Evolutionary conservation across 371 early-diverging fungal genomes (phyloP).

Genomic region (Apophysomyces ossiformis): DNA sequence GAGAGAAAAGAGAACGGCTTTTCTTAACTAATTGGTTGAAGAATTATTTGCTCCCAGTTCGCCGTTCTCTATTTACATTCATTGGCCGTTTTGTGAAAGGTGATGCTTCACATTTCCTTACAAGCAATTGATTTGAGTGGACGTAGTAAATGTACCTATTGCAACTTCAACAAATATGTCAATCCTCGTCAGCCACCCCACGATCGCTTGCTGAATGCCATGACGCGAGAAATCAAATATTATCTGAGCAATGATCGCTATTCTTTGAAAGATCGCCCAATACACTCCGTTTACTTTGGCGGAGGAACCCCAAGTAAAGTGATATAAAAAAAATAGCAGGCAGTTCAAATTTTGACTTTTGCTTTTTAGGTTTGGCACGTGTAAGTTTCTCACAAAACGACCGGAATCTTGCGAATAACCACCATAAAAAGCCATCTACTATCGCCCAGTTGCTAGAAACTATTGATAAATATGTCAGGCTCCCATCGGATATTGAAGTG

Average conservation of each 20-base stretch:
- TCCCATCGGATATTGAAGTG: constrained; percentile 56
- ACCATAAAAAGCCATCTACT: constrained; percentile 30
- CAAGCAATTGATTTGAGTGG: background rate
- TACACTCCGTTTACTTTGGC: constrained; percentile 79
- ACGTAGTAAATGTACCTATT: constrained; percentile 83
- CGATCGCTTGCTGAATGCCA: constrained; percentile 57
- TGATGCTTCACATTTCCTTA: constrained; percentile 12
- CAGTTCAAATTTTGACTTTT: constrained; percentile 10
- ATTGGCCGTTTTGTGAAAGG: constrained; percentile 89
- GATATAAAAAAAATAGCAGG: background rate
- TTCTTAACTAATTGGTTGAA: background rate
- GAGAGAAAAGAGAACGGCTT: background rate
- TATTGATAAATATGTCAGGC: constrained; percentile 36
- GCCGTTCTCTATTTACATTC: constrained; percentile 76
- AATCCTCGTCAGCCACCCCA: constrained; percentile 60
- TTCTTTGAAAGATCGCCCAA: constrained; percentile 33
- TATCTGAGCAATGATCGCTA: constrained; percentile 39
- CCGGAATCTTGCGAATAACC: background rate
- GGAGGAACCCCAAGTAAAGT: constrained; percentile 59
- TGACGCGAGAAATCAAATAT: constrained; percentile 55
- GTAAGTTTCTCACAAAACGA: background rate
- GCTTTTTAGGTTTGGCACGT: constrained; percentile 25
- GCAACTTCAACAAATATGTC: constrained; percentile 86
- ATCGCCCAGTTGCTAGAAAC: constrained; percentile 44
- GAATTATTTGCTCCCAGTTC: background rate